Base-by-base conservation (phyloP, 2,329 filamentous ascomycete genomes). In the Helotiales sp. region DNA sequence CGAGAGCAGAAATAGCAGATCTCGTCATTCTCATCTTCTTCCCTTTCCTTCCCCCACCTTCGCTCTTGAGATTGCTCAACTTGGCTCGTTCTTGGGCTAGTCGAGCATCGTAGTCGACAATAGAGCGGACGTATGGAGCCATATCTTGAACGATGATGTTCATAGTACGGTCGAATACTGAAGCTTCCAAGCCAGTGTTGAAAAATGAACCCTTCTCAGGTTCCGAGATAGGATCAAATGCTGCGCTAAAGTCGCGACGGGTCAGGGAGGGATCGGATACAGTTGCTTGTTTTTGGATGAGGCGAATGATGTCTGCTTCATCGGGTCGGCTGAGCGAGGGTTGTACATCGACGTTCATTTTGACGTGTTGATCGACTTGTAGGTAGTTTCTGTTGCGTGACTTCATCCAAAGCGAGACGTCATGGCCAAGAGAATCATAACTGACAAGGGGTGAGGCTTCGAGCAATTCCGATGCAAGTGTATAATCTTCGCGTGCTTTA, bases 71-170 rank as follows among this genome's bases (percentile, higher is more conserved):
- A 54, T 79, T 84, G 63, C 84, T 85, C 9, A 90, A 73, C 17
- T 81, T 80, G 7, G 83, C 71, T 10, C 91, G 83, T 62, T 91
- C 84, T 60, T 84, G 78, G 67, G 91, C 88, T 1, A 95, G 80
- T 1, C 79, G 80, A 19, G 85, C 76, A 66, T 98, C 93, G 69
- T 88, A 89, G 0, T 86, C 80, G 1, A 93, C 86, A 59, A 99
- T 98, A 34, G 82, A 81, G 10, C 96, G 89, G n/a, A 98, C 83
- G 71, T 91, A 98, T 0, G 96, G 95, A 0, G 92, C 93, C 1
- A 98, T 78, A 62, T 99, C 95, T 12, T 87, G 76, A 0, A 83
- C 80, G 30, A 96, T 84, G 19, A 87, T 77, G 0, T 73, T 71
- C 66, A 89, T 76, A 0, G 85, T 85, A 42, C 89, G 84, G 66